Evolutionary conservation across 192 early-diverging fungal species (phyloP).

Genomic region (Oehlia diaphana): DNA sequence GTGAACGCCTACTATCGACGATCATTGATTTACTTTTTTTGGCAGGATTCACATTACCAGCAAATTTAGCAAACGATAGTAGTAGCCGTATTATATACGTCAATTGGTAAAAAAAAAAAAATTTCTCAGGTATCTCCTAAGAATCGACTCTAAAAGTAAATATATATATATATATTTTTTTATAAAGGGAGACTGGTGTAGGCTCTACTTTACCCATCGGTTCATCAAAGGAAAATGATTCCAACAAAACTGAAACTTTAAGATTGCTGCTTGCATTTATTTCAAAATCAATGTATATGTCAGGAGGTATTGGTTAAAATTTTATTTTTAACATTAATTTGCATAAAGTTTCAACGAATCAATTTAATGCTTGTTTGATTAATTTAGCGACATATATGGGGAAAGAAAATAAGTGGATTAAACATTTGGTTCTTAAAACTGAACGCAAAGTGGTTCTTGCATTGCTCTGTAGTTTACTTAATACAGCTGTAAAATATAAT

Average conservation of each 20-base stretch:
- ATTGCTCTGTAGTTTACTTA: conserved; percentile 83
- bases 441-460: conserved; percentile 75
- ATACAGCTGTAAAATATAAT: conserved; percentile 81
- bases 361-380: neutral
- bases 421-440: conserved; percentile 48
- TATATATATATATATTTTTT: neutral
- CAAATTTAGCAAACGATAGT: conserved; percentile 37
- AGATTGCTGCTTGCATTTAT: conserved; percentile 77
- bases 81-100: conserved; percentile 56
- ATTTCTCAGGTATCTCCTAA: no score
- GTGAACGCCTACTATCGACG: conserved; percentile 54
- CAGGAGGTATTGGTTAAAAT: conserved; percentile 32
- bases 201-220: conserved; percentile 70
- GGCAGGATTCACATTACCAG: conserved; percentile 70
- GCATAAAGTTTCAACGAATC: neutral
- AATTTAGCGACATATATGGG: conserved; percentile 45
- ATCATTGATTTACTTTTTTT: conserved; percentile 62
- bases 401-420: conserved; percentile 60
- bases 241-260: conserved; percentile 75
- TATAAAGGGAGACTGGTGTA: conserved; percentile 64
- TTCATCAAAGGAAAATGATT: conserved; percentile 65
- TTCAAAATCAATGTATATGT: conserved; percentile 79
- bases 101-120: conserved; percentile 53
- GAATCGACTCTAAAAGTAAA: neutral
- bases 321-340: neutral